Evolutionary conservation across 1,284 basidiomycete genomes (phyloP), one percentile per base, ranked within the genome.

Genomic region (Tylopilus sp.): DNA sequence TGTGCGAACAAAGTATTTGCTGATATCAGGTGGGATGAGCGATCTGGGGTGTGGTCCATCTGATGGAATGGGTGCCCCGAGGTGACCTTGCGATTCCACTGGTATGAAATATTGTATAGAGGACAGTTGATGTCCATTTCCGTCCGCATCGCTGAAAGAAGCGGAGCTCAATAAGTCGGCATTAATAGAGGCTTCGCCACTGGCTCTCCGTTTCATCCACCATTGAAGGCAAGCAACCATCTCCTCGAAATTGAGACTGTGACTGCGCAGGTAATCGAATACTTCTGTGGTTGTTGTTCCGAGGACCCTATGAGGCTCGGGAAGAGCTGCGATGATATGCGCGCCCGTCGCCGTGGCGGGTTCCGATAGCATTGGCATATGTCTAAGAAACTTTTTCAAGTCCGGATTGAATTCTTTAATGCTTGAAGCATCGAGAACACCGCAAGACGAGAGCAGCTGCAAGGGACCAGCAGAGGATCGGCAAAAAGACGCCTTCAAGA

Each of bases 401-500:
- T 87, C 83, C 0, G 86, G 76, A 69, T 96, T 91, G 0, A 94
- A 95, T 54, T 93, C 82, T 24, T 95, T 90, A n/a, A 98, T 89
- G 36, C 91, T 86, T 18, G 83, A 81, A 2, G 91, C 89, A 47
- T 85, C 82, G 26, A 87, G 85, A 2, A 98, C 86, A 4, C 97
- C 97, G 9, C 83, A 81, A 0, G 90, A 92, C 0, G 95, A 96
- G 41, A 97, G 87, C 57, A 99, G 83, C 0, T 91, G 88, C 71
- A 98, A 88, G 13, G 81, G 74, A 13, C 70, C 76, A 29, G 74
- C 60, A 2, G 82, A 77, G 69, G 91, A 93, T 0, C 81, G 78
- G 75, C 96, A 98, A 80, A 98, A 98, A 1, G 91, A 88, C 0
- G 84, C 81, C 75, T 95, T 91, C 62, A 97, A 84, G n/a, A 89